These are phyloP conservation scores for Boechera stricta DNA, from an alignment of 345 rosid genomes.

Conservation along the genomic window DNA sequence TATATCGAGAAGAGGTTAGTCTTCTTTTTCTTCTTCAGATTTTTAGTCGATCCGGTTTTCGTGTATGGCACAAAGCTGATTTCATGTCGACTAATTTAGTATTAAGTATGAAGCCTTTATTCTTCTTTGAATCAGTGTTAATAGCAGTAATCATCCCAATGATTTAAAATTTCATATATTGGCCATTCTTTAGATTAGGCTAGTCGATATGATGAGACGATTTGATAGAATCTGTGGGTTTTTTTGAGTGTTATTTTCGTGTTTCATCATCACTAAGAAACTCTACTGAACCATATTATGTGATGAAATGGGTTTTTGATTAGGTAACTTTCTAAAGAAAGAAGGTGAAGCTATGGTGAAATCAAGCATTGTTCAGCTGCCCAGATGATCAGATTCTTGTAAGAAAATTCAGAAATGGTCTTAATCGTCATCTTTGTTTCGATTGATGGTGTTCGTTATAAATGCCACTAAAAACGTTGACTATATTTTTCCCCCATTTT, in stretches of 20 bases:
- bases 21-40: background rate
- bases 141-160: background rate
- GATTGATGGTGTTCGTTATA: background rate
- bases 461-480: background rate
- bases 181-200: background rate
- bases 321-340: constrained; percentile 39
- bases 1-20: constrained; percentile 71
- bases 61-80: background rate
- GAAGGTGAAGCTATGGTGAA: constrained; percentile 24
- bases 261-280: constrained; percentile 8
- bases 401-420: background rate
- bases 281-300: background rate
- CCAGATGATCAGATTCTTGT: constrained; percentile 33
- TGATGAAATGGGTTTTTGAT: background rate
- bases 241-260: background rate
- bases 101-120: background rate
- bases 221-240: background rate
- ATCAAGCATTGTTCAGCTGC: constrained; percentile 32
- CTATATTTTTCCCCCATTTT: background rate
- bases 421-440: background rate
- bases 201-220: background rate
- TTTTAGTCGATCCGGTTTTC: background rate
- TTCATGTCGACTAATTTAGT: background rate
- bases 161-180: background rate
- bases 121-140: background rate